These are phyloP conservation scores for Venturia aucupariae DNA, from an alignment of 2,329 filamentous ascomycete species.

Conservation along the genomic window DNA sequence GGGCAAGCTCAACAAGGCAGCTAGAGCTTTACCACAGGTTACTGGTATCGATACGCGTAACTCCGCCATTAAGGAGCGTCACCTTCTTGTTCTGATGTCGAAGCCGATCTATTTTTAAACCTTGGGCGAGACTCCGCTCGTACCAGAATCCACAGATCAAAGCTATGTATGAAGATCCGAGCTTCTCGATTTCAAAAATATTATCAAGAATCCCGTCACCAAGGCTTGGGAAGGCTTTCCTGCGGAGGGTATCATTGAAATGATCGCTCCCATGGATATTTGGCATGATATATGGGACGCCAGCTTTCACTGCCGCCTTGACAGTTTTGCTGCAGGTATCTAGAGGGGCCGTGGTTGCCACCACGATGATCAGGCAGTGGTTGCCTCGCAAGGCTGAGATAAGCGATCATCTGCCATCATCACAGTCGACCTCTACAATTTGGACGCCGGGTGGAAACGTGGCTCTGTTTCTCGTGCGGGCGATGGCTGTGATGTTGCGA, in stretches of 20 bases:
- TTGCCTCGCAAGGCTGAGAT: conserved; percentile 29
- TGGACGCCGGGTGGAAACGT: conserved; percentile 33
- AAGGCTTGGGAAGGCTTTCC: conserved; percentile 18
- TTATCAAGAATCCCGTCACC: not conserved
- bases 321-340: conserved; percentile 26
- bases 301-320: conserved; percentile 28
- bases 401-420: conserved; percentile 27
- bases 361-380: conserved; percentile 32
- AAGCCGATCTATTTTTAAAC: conserved; percentile 25
- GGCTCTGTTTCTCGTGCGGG: conserved; percentile 34
- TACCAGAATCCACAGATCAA: conserved; percentile 25
- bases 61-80: conserved; percentile 45
- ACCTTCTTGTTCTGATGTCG: conserved; percentile 26
- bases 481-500: conserved; percentile 42
- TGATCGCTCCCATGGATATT: conserved; percentile 29
- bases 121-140: conserved; percentile 17
- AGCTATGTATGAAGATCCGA: conserved; percentile 23
- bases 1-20: conserved; percentile 29
- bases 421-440: conserved; percentile 39
- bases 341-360: conserved; percentile 23
- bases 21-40: conserved; percentile 49
- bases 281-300: conserved; percentile 31
- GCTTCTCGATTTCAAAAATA: conserved; percentile 19
- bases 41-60: conserved; percentile 45
- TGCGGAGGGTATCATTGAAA: conserved; percentile 19